phyloP scores from a whole-genome alignment of 2,329 filamentous ascomycete genomes.

The Trichoderma cornu-damae region DNA sequence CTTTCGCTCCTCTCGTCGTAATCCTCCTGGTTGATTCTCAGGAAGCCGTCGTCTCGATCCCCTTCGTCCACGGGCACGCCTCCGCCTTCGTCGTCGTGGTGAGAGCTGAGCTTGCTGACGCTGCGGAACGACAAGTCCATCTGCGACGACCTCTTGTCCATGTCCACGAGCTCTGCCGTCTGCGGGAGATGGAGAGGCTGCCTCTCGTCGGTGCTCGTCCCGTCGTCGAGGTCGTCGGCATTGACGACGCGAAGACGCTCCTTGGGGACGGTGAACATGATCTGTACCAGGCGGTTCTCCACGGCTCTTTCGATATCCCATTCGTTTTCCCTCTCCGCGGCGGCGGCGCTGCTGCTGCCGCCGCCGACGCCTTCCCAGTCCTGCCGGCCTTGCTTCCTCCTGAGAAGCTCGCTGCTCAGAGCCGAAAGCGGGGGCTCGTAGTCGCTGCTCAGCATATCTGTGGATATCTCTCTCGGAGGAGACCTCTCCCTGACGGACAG shows the following conservation, averaged over 20 bases:
- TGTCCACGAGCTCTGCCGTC: conserved; percentile 40
- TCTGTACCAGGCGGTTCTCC: conserved; percentile 66
- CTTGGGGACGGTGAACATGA: conserved; percentile 91
- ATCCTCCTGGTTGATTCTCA: conserved; percentile 20
- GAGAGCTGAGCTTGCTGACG: conserved; percentile 4
- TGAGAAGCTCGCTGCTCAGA: conserved; percentile 45
- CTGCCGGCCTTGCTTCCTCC: conserved; percentile 51
- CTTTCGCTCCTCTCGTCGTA: conserved; percentile 14
- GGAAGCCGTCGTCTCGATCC: conserved; percentile 16
- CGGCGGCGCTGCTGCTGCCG: conserved; percentile 25
- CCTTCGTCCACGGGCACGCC: conserved; percentile 11
- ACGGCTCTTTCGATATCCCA: conserved; percentile 74
- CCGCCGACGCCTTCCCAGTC: conserved; percentile 46
- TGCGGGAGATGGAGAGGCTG: conserved; percentile 27
- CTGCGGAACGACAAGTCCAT: conserved; percentile 3
- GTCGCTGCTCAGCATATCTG: conserved; percentile 35
- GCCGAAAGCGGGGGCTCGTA: conserved; percentile 43
- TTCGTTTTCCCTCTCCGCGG: conserved; percentile 49
- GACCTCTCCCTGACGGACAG: conserved; percentile 28
- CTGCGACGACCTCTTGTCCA: conserved; percentile 21
- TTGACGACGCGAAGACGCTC: conserved; percentile 88
- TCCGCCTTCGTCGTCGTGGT: conserved; percentile 13
- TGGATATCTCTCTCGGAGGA: conserved; percentile 28
- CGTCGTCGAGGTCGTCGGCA: conserved; percentile 47
- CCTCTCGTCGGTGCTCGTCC: conserved; percentile 29